Percentiles rank a stretch among this genome's conserved stretches.
These are phyloP conservation scores for Agaricus blazei DNA, from an alignment of 768 basidiomycete species.

Conservation along the genomic window DNA sequence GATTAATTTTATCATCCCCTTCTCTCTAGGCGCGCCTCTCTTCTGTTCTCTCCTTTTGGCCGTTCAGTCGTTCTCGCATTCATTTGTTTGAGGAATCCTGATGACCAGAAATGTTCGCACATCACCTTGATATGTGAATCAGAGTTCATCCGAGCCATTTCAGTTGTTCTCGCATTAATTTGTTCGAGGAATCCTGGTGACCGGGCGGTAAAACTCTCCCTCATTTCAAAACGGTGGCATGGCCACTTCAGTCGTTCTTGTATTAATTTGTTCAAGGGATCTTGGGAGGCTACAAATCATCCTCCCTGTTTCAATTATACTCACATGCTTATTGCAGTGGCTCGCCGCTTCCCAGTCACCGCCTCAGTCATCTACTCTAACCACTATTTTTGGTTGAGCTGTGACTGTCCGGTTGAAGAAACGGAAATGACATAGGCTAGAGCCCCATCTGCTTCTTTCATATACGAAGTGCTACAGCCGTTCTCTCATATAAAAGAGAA, in stretches of 20 bases:
- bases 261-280: too few species aligned
- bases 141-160: not conserved
- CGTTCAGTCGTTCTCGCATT: not conserved
- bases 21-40: too few species aligned
- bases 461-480: not conserved
- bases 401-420: not conserved
- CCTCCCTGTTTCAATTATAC: not conserved
- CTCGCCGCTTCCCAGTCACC: not conserved
- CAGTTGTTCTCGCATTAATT: constrained; percentile 4
- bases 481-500: not conserved
- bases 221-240: too few species aligned
- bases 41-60: not conserved
- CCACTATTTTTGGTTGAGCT: not conserved
- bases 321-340: not conserved
- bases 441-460: not conserved
- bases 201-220: too few species aligned
- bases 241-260: too few species aligned
- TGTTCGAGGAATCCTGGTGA: not conserved
- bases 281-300: too few species aligned
- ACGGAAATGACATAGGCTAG: not conserved
- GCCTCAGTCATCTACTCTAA: not conserved
- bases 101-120: not conserved
- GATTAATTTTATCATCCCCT: too few species aligned
- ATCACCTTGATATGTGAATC: not conserved
- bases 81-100: constrained; percentile 1